These are phyloP conservation scores for Fusarium sp. DNA, from an alignment of 2,329 filamentous ascomycete species.

Conservation along the genomic window DNA sequence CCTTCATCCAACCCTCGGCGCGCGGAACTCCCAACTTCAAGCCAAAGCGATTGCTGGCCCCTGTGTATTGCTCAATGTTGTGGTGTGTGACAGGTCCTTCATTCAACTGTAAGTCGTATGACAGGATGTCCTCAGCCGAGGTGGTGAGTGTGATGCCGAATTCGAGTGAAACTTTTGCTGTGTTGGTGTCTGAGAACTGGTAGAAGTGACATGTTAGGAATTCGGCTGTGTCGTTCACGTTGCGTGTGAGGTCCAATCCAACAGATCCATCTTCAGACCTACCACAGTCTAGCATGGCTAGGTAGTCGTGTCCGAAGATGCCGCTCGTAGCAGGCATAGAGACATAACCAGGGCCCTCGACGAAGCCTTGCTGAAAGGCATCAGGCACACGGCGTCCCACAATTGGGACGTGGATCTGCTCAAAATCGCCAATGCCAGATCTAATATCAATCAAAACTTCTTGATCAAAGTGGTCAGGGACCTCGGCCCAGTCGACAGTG, in stretches of 20 bases:
- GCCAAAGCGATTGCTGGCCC: constrained; percentile 26
- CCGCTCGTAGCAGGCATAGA: constrained; percentile 29
- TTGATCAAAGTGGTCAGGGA: constrained; percentile 50
- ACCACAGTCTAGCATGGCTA: constrained; percentile 21
- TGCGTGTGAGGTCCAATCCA: not conserved
- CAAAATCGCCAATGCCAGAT: constrained; percentile 52
- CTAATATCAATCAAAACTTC: constrained; percentile 46
- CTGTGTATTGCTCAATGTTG: constrained; percentile 12
- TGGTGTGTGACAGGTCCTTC: not conserved
- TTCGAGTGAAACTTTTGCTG: not conserved
- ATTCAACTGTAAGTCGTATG: constrained; percentile 22
- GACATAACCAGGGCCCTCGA: constrained; percentile 68
- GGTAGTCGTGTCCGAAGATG: constrained; percentile 2
- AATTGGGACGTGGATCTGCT: constrained; percentile 66
- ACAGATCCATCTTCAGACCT: constrained; percentile 24
- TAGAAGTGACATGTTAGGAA: constrained; percentile 27
- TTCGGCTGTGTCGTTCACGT: fast-evolving
- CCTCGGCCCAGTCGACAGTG: constrained; percentile 48
- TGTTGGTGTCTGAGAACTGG: constrained; percentile 4
- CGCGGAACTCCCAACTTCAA: constrained; percentile 30
- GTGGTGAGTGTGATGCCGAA: constrained; percentile 31
- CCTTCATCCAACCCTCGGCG: constrained; percentile 34
- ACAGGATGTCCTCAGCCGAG: constrained; percentile 17
- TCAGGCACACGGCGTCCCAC: constrained; percentile 59
- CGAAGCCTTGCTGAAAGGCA: constrained; percentile 66